These are phyloP conservation scores for Trichoderma aggressivum DNA, from an alignment of 2,329 filamentous ascomycete genomes.

Conservation along the genomic window DNA sequence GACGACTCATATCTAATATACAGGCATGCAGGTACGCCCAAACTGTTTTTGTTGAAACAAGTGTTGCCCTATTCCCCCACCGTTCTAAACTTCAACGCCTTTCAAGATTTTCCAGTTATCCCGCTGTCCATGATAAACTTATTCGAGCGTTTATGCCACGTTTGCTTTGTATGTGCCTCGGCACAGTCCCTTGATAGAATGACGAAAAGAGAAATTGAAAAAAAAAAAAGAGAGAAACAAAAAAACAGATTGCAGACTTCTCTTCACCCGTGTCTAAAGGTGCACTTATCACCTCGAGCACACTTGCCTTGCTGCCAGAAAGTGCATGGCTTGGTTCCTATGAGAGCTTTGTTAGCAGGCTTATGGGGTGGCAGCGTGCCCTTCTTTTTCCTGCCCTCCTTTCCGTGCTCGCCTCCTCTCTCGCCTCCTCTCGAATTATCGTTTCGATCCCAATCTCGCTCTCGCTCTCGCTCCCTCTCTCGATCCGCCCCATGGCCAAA, in stretches of 20 bases:
- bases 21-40: conserved; percentile 7
- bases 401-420: conserved; percentile 30
- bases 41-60: neutral
- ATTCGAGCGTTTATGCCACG: neutral
- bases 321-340: conserved; percentile 65
- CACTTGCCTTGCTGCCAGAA: conserved; percentile 71
- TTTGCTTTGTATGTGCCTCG: neutral
- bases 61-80: neutral
- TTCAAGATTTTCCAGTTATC: neutral
- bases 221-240: neutral
- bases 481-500: conserved; percentile 30
- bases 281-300: conserved; percentile 69
- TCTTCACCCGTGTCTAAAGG: conserved; percentile 62
- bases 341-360: conserved; percentile 53
- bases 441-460: conserved; percentile 36
- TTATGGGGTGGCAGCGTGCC: conserved; percentile 41
- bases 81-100: conserved; percentile 17
- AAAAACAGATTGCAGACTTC: neutral
- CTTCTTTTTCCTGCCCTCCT: conserved; percentile 41
- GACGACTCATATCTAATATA: conserved; percentile 17
- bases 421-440: conserved; percentile 30
- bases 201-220: neutral
- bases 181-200: neutral
- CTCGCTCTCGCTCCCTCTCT: conserved; percentile 26
- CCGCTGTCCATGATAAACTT: neutral